Conservation (phyloP, 176 grass and related monocot species). For the Eleusine coracana region DNA sequence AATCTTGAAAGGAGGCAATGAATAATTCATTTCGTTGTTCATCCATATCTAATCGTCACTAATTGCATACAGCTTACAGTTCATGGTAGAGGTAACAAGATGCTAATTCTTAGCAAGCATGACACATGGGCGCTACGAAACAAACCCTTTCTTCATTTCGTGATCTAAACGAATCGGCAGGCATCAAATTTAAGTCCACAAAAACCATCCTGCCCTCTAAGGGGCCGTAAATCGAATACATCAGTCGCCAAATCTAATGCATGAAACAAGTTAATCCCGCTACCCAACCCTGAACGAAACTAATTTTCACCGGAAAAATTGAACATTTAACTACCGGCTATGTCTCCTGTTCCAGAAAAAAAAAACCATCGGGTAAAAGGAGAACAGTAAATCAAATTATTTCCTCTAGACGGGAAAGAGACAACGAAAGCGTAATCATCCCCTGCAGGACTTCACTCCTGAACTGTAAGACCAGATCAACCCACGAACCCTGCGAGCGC, state of each 20-base stretch:
- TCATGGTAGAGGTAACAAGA: constrained; percentile 8
- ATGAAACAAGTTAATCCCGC: background rate
- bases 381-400: constrained; percentile 22
- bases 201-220: background rate
- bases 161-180: background rate
- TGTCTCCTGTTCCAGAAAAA: background rate
- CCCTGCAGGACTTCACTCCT: background rate
- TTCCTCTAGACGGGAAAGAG: background rate
- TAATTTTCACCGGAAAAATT: background rate
- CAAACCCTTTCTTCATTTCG: constrained; percentile 1
- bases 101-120: constrained; percentile 30
- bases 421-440: no score
- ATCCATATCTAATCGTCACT: background rate
- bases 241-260: background rate
- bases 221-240: constrained; percentile 14
- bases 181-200: constrained; percentile 33
- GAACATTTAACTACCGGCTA: background rate
- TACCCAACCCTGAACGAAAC: background rate
- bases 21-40: background rate
- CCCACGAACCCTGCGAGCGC: background rate
- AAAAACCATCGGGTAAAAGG: background rate
- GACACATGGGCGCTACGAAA: background rate
- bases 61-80: background rate
- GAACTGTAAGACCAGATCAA: background rate
- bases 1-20: background rate